phyloP scores from a whole-genome alignment of 2,329 filamentous ascomycete species.

The Cladophialophora immunda region DNA sequence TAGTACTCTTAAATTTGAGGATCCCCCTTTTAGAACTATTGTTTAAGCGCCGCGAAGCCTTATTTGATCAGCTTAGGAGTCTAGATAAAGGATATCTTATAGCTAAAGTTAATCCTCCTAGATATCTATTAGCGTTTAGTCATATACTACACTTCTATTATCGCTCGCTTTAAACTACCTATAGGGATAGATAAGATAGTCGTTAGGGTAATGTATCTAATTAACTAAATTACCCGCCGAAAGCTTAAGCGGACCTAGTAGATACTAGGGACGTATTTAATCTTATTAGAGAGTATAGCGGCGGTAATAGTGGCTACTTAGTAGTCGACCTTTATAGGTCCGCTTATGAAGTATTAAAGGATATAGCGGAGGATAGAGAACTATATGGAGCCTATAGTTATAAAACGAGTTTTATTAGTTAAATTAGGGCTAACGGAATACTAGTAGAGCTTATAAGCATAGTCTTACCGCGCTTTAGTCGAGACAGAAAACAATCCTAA shows the following conservation, averaged over 20 bases:
- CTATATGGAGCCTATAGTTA: not conserved
- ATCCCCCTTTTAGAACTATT: not conserved
- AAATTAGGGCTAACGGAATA: not conserved
- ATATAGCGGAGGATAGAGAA: not conserved
- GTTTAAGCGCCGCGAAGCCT: not conserved
- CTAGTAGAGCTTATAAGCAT: not conserved
- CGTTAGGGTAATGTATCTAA: not conserved
- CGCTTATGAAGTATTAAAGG: not conserved
- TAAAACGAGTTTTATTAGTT: not conserved
- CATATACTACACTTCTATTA: not conserved
- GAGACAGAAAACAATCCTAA: not conserved
- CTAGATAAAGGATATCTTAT: not conserved
- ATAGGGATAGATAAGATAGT: not conserved
- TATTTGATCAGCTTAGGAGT: not conserved
- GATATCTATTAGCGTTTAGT: not conserved
- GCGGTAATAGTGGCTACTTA: not conserved
- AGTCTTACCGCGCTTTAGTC: not conserved
- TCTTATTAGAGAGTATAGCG: not conserved
- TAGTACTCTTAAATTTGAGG: not conserved
- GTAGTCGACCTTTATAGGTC: not conserved
- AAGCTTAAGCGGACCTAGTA: not conserved
- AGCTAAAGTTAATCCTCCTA: not conserved
- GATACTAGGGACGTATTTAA: not conserved
- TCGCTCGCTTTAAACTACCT: not conserved
- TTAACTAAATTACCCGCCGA: not conserved